Evolutionary conservation across 768 basidiomycete genomes (phyloP).

Genomic region (Gymnopilus dilepis): DNA sequence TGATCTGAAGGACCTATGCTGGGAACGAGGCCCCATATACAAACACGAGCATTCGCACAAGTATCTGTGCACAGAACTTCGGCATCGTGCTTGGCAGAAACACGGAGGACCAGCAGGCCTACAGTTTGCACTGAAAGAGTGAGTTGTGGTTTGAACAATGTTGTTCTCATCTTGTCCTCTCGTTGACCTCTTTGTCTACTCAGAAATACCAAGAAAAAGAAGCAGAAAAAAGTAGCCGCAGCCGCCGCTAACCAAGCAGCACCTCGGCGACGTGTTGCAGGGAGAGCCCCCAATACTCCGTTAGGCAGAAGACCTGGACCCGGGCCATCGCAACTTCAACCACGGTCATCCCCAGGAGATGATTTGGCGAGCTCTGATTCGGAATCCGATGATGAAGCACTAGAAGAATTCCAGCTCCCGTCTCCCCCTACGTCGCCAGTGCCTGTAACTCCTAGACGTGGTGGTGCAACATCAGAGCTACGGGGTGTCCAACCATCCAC

Average conservation of each 20-base stretch:
- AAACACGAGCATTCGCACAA: background rate
- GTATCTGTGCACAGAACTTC: conserved; percentile 28
- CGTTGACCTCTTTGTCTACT: background rate
- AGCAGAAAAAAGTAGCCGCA: background rate
- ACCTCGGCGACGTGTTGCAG: background rate
- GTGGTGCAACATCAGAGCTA: too few relatives aligned
- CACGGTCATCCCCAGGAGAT: background rate
- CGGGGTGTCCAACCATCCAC: background rate
- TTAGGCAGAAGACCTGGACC: background rate
- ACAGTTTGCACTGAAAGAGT: conserved; percentile 3
- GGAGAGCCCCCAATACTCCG: background rate
- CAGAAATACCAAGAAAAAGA: background rate
- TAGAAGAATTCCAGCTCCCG: background rate
- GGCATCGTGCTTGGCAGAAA: conserved; percentile 29
- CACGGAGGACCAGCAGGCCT: conserved; percentile 28
- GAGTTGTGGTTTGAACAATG: background rate
- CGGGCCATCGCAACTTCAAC: background rate
- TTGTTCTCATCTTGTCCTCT: background rate
- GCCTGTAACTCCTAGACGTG: background rate
- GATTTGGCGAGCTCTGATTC: background rate
- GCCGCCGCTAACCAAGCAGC: background rate
- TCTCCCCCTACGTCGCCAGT: background rate
- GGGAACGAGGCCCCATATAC: background rate
- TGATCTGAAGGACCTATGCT: conserved; percentile 4
- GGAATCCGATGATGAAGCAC: background rate